Evolutionary conservation across 2,329 filamentous ascomycete genomes (phyloP).

Genomic region (Aspergillus ochraceus): DNA sequence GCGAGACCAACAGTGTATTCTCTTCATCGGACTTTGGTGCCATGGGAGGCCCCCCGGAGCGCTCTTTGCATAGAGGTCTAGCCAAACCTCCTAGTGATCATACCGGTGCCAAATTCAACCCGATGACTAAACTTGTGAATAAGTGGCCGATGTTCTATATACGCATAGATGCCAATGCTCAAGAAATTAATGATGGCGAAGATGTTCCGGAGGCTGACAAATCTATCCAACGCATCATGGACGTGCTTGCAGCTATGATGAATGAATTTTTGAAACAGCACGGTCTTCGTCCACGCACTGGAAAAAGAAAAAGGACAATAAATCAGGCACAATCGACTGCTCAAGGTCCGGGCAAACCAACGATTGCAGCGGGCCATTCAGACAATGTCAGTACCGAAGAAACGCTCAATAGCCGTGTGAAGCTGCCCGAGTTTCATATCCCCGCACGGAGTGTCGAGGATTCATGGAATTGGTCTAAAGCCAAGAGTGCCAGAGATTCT

Average conservation of each 20-base stretch:
- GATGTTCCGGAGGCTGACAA: constrained; percentile 37
- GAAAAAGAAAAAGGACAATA: constrained; percentile 18
- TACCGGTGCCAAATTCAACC: constrained; percentile 54
- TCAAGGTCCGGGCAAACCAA: neutral
- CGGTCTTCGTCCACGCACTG: constrained; percentile 60
- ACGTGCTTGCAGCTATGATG: constrained; percentile 68
- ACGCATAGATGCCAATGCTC: constrained; percentile 58
- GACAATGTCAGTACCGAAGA: constrained; percentile 23
- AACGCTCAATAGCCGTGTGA: constrained; percentile 24
- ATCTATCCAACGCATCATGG: constrained; percentile 57
- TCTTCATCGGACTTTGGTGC: constrained; percentile 73
- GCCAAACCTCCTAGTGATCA: constrained; percentile 15
- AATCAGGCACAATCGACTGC: constrained; percentile 5
- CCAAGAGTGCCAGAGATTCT: constrained; percentile 36
- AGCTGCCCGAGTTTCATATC: constrained; percentile 30
- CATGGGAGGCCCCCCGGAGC: constrained; percentile 46
- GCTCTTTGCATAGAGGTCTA: neutral
- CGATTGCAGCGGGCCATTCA: neutral
- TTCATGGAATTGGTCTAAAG: constrained; percentile 42
- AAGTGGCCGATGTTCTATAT: constrained; percentile 88
- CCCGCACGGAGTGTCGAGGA: constrained; percentile 15
- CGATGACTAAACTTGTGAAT: constrained; percentile 66
- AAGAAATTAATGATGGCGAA: constrained; percentile 39
- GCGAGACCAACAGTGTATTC: constrained; percentile 77
- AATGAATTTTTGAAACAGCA: constrained; percentile 74